Conservation (phyloP, 2,329 filamentous ascomycete genomes). For the Colletotrichum gloeosporioides region DNA sequence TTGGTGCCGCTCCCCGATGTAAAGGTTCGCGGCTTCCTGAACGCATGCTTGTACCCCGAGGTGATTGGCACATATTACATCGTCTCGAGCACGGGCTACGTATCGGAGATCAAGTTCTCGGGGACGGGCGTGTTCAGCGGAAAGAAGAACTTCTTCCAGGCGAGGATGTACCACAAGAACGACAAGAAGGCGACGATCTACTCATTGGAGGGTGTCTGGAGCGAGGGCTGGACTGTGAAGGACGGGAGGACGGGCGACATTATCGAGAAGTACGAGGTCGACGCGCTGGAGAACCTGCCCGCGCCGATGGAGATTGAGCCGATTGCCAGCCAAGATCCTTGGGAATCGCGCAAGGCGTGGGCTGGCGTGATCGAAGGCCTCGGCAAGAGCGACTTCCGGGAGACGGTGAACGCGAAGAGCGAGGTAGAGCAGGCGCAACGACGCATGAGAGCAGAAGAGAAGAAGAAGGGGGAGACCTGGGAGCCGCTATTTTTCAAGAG, state of each 20-base stretch:
- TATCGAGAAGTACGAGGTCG: slow-evolving; percentile 40
- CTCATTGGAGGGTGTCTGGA: slow-evolving; percentile 21
- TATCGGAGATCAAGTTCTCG: slow-evolving; percentile 52
- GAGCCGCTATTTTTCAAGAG: slow-evolving; percentile 43
- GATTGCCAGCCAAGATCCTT: slow-evolving; percentile 74
- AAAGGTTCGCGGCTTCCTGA: slow-evolving; percentile 51
- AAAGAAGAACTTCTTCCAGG: slow-evolving; percentile 52
- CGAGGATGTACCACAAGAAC: slow-evolving; percentile 43
- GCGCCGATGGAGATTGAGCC: slow-evolving; percentile 45
- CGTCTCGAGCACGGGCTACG: slow-evolving; percentile 47
- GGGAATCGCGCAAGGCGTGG: slow-evolving; percentile 85
- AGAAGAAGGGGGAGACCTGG: slow-evolving; percentile 49
- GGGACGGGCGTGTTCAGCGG: slow-evolving; percentile 50
- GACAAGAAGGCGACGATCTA: slow-evolving; percentile 36
- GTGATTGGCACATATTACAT: slow-evolving; percentile 51
- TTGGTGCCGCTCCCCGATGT: slow-evolving; percentile 54
- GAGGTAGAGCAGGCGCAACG: slow-evolving; percentile 85
- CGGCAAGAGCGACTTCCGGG: slow-evolving; percentile 75
- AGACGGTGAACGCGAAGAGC: slow-evolving; percentile 73
- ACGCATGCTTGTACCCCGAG: slow-evolving; percentile 54
- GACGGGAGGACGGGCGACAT: slow-evolving; percentile 36
- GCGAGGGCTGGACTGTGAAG: slow-evolving; percentile 29
- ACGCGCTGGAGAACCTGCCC: slow-evolving; percentile 35
- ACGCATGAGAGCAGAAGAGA: slow-evolving; percentile 73
- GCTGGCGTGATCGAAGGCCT: slow-evolving; percentile 76